Conservation (phyloP, 129 eudicot species). For the Tagetes erecta region DNA sequence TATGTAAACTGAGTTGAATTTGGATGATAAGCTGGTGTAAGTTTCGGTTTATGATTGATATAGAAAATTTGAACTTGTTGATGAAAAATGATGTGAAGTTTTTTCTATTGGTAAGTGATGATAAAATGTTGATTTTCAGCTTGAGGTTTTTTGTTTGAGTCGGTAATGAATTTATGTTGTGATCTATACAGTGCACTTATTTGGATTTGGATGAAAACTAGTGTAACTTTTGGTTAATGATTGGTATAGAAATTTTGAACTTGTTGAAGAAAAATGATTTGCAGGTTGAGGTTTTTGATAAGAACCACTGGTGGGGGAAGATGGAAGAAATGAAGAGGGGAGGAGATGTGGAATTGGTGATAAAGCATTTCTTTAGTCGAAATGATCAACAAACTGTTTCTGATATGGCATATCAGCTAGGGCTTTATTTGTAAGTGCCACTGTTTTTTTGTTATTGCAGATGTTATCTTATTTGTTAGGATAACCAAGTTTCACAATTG, state of each 20-base stretch:
- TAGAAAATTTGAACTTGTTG: neutral
- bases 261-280: constrained; percentile 16
- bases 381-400: constrained; percentile 65
- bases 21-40: too few relatives aligned
- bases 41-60: neutral
- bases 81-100: neutral
- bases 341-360: constrained; percentile 69
- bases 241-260: neutral
- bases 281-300: constrained; percentile 77
- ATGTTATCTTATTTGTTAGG: neutral
- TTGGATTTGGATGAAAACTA: neutral
- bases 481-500: neutral
- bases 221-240: constrained; percentile 1
- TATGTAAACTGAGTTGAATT: too few relatives aligned
- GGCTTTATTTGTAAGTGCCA: constrained; percentile 79
- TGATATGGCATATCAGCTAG: constrained; percentile 83
- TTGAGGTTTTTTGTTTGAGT: neutral
- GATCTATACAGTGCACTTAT: neutral
- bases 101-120: neutral
- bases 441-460: neutral
- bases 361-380: constrained; percentile 62
- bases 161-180: neutral
- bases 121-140: neutral
- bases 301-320: constrained; percentile 82
- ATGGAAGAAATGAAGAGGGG: constrained; percentile 71